These are phyloP conservation scores for Fusarium globosum DNA, from an alignment of 2,329 filamentous ascomycete species.

Conservation along the genomic window DNA sequence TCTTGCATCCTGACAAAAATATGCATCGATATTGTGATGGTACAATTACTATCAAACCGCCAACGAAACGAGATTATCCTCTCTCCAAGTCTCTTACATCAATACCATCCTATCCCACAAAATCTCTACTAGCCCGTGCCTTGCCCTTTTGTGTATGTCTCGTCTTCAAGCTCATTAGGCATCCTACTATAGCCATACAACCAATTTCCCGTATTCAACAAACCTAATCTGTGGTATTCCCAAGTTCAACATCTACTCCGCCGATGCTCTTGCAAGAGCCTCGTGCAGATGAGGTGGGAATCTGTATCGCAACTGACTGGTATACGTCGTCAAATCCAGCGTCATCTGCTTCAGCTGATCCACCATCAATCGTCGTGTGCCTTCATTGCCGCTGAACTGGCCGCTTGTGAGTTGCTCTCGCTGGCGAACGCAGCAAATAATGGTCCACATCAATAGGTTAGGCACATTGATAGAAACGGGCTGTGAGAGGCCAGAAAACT, in stretches of 20 bases:
- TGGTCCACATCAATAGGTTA: slow-evolving; percentile 92
- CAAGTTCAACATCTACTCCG: slow-evolving; percentile 57
- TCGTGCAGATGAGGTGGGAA: slow-evolving; percentile 90
- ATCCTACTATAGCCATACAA: slow-evolving; percentile 11
- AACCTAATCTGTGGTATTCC: slow-evolving; percentile 5
- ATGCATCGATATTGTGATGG: slow-evolving; percentile 16
- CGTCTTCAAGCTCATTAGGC: slow-evolving; percentile 5
- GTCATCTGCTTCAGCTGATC: slow-evolving; percentile 82
- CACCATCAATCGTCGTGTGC: slow-evolving; percentile 71
- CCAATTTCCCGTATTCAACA: slow-evolving; percentile 22
- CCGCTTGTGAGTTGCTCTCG: slow-evolving; percentile 76
- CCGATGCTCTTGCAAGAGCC: slow-evolving; percentile 83
- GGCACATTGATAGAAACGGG: slow-evolving; percentile 90
- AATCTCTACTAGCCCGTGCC: slow-evolving; percentile 11
- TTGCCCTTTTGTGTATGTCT: slow-evolving; percentile 4
- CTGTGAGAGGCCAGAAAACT: slow-evolving; percentile 81
- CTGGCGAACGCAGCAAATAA: slow-evolving; percentile 85
- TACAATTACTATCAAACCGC: slow-evolving; percentile 28
- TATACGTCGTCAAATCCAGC: slow-evolving; percentile 92
- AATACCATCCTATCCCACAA: neutral
- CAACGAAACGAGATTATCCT: slow-evolving; percentile 7
- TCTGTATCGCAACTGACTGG: slow-evolving; percentile 90
- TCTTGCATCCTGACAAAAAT: neutral
- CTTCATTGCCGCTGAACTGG: slow-evolving; percentile 79
- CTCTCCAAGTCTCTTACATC: slow-evolving; percentile 7